These are phyloP conservation scores for Phtheirospermum japonicum DNA, from an alignment of 257 asterid species.

Conservation along the genomic window DNA sequence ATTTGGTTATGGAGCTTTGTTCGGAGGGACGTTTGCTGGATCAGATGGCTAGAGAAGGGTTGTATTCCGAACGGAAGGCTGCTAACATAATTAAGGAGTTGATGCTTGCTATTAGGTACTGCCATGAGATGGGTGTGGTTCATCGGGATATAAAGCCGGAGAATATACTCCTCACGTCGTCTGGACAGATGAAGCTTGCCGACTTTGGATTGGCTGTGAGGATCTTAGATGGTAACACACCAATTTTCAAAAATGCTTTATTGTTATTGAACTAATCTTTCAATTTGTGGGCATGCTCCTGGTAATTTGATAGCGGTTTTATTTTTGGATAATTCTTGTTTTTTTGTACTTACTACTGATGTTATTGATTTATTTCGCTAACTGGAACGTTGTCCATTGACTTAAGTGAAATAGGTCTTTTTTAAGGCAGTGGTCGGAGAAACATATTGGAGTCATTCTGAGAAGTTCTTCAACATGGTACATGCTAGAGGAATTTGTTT, in stretches of 20 bases:
- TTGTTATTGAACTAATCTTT: no score
- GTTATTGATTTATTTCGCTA: no score
- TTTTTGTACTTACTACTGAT: no score
- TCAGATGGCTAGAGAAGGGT: slow-evolving; percentile 1
- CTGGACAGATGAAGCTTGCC: slow-evolving; percentile 1
- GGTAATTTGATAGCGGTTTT: no score
- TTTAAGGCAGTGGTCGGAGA: no score
- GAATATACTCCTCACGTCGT: neutral
- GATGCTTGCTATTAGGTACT: slow-evolving; percentile 1
- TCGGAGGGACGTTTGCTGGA: neutral
- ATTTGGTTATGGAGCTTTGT: slow-evolving; percentile 1
- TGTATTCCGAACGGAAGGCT: neutral
- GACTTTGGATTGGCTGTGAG: neutral
- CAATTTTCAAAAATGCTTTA: no score
- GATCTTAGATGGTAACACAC: neutral
- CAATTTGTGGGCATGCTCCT: no score
- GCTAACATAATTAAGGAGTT: neutral
- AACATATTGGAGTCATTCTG: no score
- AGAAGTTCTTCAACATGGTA: no score
- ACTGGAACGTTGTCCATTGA: no score
- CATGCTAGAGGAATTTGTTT: no score
- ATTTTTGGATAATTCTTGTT: neutral
- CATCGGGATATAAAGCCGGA: slow-evolving; percentile 5
- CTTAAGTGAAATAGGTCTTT: no score
- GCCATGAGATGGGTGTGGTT: slow-evolving; percentile 3